Evolutionary conservation across 2,329 filamentous ascomycete genomes (phyloP), one percentile per base, ranked within the genome.

Genomic region (Pyricularia sp.): DNA sequence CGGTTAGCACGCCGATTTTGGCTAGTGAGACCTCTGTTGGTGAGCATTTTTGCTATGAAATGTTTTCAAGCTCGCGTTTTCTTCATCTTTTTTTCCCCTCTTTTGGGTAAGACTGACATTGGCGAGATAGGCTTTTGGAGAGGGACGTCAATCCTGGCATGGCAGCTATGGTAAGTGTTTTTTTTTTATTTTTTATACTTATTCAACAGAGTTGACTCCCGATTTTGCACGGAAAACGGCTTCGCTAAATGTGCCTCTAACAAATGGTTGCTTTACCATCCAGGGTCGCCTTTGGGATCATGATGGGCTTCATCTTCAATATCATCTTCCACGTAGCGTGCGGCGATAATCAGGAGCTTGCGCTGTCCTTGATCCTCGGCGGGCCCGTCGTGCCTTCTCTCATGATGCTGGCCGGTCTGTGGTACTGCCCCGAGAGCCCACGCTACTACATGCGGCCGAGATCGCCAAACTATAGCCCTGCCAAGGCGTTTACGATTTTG

Each of bases 1-100:
- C 79, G 0, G 78, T 80, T 44, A 81, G 78, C 49, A 78, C 78
- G 0, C 77, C 79, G 0, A 79, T 81, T 19, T 72, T 81, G 2
- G 78, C 78, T 2, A 77, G 77, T 8, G 79, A 81, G 68, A 79
- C 78, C 0, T 77, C 78, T 0, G 73, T 79, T 16, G 77, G 60
- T 61, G 28, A 28, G 60, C 31, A 28, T 60, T 16, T 12, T 9
- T 26, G 12, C 57, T 24, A 16, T 60, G 4, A 5, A 7, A 7
- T n/a, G 4, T 60, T 13, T 28, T 60, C 26, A 26, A 26, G 26
- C 26, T 26, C 26, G 4, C 4, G 26, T 2, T 26, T 26, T 26
- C 26, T n/a, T n/a, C n/a, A n/a, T n/a, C n/a, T 16, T 31, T n/a
- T 7, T 28, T 2, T 2, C 16, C 4, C 13, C 28, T 1, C 19